Base-by-base conservation (phyloP, 78 protist species). In the Guillardia theta region DNA sequence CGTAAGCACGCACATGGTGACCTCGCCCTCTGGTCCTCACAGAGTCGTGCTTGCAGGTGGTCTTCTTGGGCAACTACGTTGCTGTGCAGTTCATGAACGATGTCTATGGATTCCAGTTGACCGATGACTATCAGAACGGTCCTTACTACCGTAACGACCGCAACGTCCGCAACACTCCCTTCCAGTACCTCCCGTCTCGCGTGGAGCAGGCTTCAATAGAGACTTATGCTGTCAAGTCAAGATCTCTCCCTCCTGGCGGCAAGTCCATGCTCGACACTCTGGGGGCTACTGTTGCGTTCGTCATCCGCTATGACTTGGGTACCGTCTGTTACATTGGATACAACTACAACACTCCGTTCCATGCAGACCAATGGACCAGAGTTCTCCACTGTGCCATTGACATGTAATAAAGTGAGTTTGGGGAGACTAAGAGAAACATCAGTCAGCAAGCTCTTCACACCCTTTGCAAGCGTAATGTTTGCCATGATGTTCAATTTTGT, bases 1-100 rank as follows among this genome's bases (percentile, higher is more conserved):
- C 64, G 48, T 27, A 37, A 37, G 36, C 87, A 19, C 47, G n/a
- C 47, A 37, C 87, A 12, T 44, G 4, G 39, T 6, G 27, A 27
- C 6, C 6, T 6, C 6, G 21, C 6, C 6, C 6, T 58, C 27
- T 9, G 70, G 70, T 58, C 39, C 6, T 58, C 39, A 58, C 70
- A 1, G 1, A 30, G 70, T 58, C 27, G 70, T 58, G 27, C 27
- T 24, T 58, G 6, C 70, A 58, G 70, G 87, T 78, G 3, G 54
- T 88, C 44, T 88, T 88, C 93, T 10, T 88, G 62, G 93, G 93
- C 24, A 48, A 48, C 39, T 88, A 88, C 39, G 54, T 88, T 24
- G n/a, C 93, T 18, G 76, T 88, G 5, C 93, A 88, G 64, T 45
- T 88, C 93, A 88, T 88, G 93, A 88, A 88, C 93, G 93, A 88